These are phyloP conservation scores for Amanita inopinata DNA, from an alignment of 768 basidiomycete genomes.

Conservation along the genomic window DNA sequence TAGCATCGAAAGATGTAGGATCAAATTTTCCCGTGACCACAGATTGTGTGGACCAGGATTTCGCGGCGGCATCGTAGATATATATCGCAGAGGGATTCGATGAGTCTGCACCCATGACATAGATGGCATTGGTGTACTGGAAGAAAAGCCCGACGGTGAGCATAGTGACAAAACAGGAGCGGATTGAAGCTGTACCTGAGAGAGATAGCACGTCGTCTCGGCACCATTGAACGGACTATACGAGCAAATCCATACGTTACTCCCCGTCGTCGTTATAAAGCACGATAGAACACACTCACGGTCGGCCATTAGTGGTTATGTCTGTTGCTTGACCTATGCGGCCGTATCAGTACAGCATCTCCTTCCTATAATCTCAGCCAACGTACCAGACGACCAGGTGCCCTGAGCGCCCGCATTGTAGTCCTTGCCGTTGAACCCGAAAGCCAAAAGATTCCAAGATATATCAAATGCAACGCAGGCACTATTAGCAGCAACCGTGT, in stretches of 20 bases:
- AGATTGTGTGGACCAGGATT: slow-evolving; percentile 73
- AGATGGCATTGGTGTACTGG: slow-evolving; percentile 79
- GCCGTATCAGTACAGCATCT: slow-evolving; percentile 5
- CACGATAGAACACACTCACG: slow-evolving; percentile 41
- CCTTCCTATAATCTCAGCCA: not conserved
- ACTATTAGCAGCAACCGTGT: slow-evolving; percentile 11
- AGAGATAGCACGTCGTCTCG: slow-evolving; percentile 64
- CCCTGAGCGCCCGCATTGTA: slow-evolving; percentile 68
- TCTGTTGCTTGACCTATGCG: slow-evolving; percentile 44
- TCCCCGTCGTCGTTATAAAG: slow-evolving; percentile 1
- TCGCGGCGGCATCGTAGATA: slow-evolving; percentile 67
- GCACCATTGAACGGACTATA: slow-evolving; percentile 53
- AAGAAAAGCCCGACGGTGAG: slow-evolving; percentile 6
- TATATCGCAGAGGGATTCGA: slow-evolving; percentile 61
- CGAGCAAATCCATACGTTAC: slow-evolving; percentile 5
- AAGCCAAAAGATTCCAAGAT: slow-evolving; percentile 76
- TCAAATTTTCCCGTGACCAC: slow-evolving; percentile 46
- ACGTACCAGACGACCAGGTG: slow-evolving; percentile 47
- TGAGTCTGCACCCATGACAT: slow-evolving; percentile 71
- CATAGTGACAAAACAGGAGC: not conserved
- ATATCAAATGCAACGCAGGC: slow-evolving; percentile 71
- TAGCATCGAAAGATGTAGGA: slow-evolving; percentile 51
- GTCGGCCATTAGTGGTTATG: slow-evolving; percentile 66
- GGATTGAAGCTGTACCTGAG: slow-evolving; percentile 37
- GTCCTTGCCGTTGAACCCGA: slow-evolving; percentile 78